A percentile compares a stretch with the other conserved stretches of the same genome.
Evolutionary conservation across 2,329 filamentous ascomycete species (phyloP).

Genomic region (Fusarium pininemorale): DNA sequence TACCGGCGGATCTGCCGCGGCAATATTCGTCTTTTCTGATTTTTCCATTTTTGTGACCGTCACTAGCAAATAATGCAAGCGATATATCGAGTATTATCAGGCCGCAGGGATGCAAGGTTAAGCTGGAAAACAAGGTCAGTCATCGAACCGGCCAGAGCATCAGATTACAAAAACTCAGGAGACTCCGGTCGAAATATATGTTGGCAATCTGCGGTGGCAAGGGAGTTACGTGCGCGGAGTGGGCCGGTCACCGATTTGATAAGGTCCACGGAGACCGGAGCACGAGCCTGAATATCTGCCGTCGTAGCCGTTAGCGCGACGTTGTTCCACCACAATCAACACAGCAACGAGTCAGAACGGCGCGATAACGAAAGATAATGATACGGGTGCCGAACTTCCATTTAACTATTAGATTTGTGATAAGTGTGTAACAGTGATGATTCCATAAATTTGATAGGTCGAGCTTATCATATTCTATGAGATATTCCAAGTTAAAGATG

Average conservation of each 20-base stretch:
- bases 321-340: background rate
- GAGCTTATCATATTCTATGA: background rate
- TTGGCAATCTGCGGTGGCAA: background rate
- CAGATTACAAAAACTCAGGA: background rate
- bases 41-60: background rate
- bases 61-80: background rate
- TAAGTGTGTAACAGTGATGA: background rate
- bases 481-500: background rate
- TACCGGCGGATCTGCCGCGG: background rate
- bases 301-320: background rate
- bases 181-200: background rate
- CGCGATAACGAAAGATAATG: background rate
- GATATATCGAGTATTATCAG: background rate
- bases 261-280: background rate
- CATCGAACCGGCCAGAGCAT: background rate
- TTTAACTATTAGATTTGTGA: too few species aligned
- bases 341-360: background rate
- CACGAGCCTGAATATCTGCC: background rate
- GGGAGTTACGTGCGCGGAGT: background rate
- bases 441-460: background rate
- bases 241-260: background rate
- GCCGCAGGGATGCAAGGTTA: accelerated
- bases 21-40: background rate
- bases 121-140: too few species aligned
- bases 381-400: background rate